Evolutionary conservation across 208 protist species (phyloP), one percentile per base, ranked within the genome.

Genomic region (Wallacemonas sp.): DNA sequence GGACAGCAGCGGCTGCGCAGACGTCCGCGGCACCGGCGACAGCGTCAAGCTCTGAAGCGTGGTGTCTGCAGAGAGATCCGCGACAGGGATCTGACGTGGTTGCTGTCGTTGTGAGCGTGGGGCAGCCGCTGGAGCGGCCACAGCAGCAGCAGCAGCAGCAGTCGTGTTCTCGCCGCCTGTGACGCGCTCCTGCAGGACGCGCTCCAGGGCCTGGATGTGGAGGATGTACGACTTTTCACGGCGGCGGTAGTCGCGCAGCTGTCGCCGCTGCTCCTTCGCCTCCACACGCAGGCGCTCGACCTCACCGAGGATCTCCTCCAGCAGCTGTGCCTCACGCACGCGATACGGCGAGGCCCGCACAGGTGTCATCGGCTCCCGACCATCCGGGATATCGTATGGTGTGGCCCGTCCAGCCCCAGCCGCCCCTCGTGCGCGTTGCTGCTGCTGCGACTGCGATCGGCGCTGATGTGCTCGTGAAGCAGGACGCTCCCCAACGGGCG

Each of bases 251-350:
- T 58, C 52, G 32, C 52, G 52, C 30, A 58, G 52, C 19, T 58
- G 52, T 4, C 52, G 52, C 9, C 52, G 52, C 30, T 58, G 32
- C 29, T 58, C 30, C 52, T 58, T 58, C 29, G 52, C 52, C 52
- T 58, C 52, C 14, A 33, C 52, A 58, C 52, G 52, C 52, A 58
- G 52, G 17, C 52, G 52, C 57, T 63, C 57, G 17, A 63, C 57
- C 34, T 63, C 57, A 12, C 4, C 24, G 38, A 63, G 41, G 30
- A 63, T 63, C 39, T 63, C 57, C 39, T 48, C 57, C 38, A 63
- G 34, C 24, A 58, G 32, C 32, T 58, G 52, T 16, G 52, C 52
- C 52, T 33, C 41, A 6, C 23, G 57, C 5, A 9, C 24, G 17
- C 1, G 24, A 38, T 8, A 63, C 9, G 34, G 57, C n/a, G 34